Evolutionary conservation across 202 grass and related monocot genomes (phyloP).

Genomic region (Setaria italica): DNA sequence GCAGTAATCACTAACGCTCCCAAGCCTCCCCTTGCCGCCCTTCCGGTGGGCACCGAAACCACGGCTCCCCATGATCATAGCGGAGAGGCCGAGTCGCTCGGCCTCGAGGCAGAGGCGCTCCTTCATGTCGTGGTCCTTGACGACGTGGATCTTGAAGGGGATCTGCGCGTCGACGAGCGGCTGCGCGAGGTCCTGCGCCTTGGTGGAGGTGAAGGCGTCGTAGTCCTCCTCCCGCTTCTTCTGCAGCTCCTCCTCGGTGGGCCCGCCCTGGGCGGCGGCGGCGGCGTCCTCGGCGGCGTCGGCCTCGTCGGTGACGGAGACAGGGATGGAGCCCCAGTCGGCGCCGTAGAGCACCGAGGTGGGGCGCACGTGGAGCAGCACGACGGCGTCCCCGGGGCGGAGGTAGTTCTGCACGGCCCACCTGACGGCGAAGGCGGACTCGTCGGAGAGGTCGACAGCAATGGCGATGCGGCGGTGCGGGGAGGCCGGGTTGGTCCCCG

Average conservation of each 20-base stretch:
- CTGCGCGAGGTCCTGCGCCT: constrained; percentile 76
- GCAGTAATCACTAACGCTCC: constrained; percentile 89
- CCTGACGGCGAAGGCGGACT: constrained; percentile 75
- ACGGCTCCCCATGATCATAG: constrained; percentile 92
- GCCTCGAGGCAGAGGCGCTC: constrained; percentile 79
- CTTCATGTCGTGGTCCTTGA: constrained; percentile 97
- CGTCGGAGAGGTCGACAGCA: constrained; percentile 87
- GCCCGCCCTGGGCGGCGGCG: neutral
- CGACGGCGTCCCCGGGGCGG: constrained; percentile 75
- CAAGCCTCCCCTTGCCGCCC: constrained; percentile 72
- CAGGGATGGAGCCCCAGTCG: constrained; percentile 86
- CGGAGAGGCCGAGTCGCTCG: constrained; percentile 68
- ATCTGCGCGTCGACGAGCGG: constrained; percentile 75
- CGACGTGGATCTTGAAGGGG: constrained; percentile 77
- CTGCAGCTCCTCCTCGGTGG: constrained; percentile 51
- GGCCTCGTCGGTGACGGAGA: constrained; percentile 51
- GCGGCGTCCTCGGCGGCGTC: constrained; percentile 26
- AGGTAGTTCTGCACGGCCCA: constrained; percentile 97
- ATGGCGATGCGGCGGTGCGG: constrained; percentile 80
- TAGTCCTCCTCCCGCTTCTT: constrained; percentile 80
- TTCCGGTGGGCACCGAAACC: constrained; percentile 78
- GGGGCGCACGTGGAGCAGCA: constrained; percentile 78
- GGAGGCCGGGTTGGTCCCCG: constrained; percentile 47
- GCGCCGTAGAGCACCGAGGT: constrained; percentile 87
- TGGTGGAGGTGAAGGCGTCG: constrained; percentile 73